phyloP scores from a whole-genome alignment of 306 rosid genomes.

The Potentilla sterilis region DNA sequence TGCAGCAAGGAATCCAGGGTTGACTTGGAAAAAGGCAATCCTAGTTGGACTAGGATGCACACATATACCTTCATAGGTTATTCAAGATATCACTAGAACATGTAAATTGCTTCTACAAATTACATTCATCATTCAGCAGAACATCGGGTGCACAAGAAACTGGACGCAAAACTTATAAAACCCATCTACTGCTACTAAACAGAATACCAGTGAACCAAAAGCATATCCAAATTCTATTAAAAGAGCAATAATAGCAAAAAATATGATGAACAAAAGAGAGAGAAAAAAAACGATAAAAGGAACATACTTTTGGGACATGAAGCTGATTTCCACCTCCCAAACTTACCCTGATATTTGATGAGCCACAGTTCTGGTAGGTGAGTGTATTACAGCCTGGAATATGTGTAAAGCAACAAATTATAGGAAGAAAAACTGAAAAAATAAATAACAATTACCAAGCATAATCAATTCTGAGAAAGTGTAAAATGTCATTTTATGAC shows the following conservation, averaged over 20 bases:
- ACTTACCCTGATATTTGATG: conserved; percentile 13
- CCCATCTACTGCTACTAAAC: neutral
- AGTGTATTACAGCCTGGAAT: neutral
- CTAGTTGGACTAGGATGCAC: too few relatives aligned
- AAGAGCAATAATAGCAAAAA: neutral
- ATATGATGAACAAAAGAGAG: neutral
- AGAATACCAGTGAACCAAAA: neutral
- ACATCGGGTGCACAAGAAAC: neutral
- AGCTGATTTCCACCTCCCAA: neutral
- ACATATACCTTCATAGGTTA: too few relatives aligned
- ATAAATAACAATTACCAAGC: neutral
- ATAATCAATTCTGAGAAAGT: neutral
- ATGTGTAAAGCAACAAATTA: neutral
- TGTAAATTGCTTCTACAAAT: neutral
- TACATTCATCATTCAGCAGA: neutral
- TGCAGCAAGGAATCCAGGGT: too few relatives aligned
- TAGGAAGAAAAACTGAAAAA: neutral
- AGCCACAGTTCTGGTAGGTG: neutral
- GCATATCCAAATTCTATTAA: neutral
- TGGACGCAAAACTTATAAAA: neutral
- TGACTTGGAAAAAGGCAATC: too few relatives aligned
- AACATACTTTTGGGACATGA: neutral
- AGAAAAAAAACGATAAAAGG: neutral
- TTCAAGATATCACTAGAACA: neutral
- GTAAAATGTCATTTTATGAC: neutral